Conservation (phyloP, 2,329 filamentous ascomycete species). For the Alternaria gaisen region DNA sequence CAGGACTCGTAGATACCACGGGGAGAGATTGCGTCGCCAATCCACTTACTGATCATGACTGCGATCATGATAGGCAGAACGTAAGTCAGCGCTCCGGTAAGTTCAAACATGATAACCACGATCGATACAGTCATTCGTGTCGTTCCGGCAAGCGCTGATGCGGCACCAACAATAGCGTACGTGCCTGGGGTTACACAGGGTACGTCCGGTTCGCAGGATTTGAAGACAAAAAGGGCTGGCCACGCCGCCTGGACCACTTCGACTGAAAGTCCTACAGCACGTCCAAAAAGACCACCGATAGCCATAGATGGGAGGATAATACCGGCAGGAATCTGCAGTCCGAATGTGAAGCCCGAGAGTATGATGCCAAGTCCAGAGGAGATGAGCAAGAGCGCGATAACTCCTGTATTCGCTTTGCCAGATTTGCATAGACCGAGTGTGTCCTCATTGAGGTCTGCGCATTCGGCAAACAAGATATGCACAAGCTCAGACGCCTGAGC, state of each 20-base stretch:
- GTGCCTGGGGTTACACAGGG: constrained; percentile 92
- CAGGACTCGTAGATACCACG: constrained; percentile 96
- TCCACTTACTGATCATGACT: constrained; percentile 98
- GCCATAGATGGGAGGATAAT: constrained; percentile 97
- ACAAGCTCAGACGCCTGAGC: constrained; percentile 91
- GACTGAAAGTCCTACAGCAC: constrained; percentile 87
- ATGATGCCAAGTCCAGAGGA: constrained; percentile 86
- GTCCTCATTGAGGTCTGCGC: constrained; percentile 81
- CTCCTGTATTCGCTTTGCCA: constrained; percentile 80
- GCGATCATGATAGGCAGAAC: constrained; percentile 99
- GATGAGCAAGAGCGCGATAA: constrained; percentile 82
- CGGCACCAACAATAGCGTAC: constrained; percentile 95
- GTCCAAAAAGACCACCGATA: constrained; percentile 88
- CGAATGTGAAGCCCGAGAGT: constrained; percentile 88
- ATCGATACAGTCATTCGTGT: constrained; percentile 98
- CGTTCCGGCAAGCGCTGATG: constrained; percentile 90
- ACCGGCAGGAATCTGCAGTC: constrained; percentile 90
- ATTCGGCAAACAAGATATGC: constrained; percentile 91
- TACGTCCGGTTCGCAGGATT: constrained; percentile 82
- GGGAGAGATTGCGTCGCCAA: constrained; percentile 92
- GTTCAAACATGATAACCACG: constrained; percentile 99
- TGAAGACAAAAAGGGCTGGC: constrained; percentile 79
- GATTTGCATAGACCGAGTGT: constrained; percentile 90
- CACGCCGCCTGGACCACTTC: constrained; percentile 85
- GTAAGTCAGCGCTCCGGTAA: constrained; percentile 94